A percentile compares a stretch with the other conserved stretches of the same genome.
Evolutionary conservation across 2,329 filamentous ascomycete species (phyloP).

Genomic region (Fusarium foetens): DNA sequence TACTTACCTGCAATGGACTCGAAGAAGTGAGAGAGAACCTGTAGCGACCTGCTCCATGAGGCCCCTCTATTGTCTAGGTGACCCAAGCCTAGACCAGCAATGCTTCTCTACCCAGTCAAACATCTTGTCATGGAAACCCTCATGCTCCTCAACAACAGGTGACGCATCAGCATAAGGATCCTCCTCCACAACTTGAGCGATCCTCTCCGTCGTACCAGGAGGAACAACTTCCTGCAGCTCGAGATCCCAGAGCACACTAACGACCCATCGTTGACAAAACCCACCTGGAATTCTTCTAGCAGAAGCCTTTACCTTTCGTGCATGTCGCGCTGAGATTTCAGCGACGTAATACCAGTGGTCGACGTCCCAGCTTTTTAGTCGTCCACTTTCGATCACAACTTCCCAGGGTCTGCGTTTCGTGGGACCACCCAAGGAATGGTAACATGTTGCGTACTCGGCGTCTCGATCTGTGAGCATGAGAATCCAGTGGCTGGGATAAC

Average conservation of each 20-base stretch:
- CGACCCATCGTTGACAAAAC: slow-evolving; percentile 13
- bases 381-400: background rate
- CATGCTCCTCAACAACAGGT: background rate
- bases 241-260: slow-evolving; percentile 6
- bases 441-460: background rate
- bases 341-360: background rate
- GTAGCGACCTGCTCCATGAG: background rate
- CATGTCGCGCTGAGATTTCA: background rate
- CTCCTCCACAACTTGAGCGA: background rate
- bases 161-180: background rate
- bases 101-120: background rate
- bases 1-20: background rate
- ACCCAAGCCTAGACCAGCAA: background rate
- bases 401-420: background rate
- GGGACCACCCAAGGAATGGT: background rate
- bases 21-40: background rate
- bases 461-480: slow-evolving; percentile 9
- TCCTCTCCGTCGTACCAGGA: background rate
- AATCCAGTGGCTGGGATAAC: background rate
- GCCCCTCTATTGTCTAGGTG: background rate
- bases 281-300: background rate
- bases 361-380: background rate
- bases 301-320: background rate
- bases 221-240: background rate
- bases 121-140: background rate